Evolutionary conservation across 805 yeast genomes (phyloP), one percentile per base, ranked within the genome.

Genomic region (Yamadazyma endophytica): DNA sequence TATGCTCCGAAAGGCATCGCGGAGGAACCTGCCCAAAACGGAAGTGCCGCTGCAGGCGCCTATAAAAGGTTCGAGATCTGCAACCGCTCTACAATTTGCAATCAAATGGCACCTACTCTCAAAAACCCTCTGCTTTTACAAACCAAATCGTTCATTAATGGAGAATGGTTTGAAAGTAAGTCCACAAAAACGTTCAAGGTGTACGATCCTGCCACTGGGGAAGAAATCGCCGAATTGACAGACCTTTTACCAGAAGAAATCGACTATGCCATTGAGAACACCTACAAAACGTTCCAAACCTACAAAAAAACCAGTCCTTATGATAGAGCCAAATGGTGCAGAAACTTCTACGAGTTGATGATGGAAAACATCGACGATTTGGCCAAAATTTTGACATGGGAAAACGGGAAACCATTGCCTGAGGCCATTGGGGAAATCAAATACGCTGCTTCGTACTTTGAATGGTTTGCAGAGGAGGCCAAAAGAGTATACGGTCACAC

Each of bases 341-440:
- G 78, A 50, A 73, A 68, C 27, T 39, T 76, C 44, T 66, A 55
- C 52, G 54, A 70, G 31, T 51, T 75, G 32, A 75, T 76, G 70
- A 56, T 63, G 17, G 80, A 75, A 36, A 73, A 77, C 43, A 44
- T 56, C 28, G 79, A 75, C 16, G 82, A 77, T 47, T 61, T 77
- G 49, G 82, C 76, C 11, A 68, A 68, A 31, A 59, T 77, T 32
- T 49, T 75, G 25, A 61, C 79, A 17, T 73, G 73, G 74, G 82
- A 77, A 52, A 77, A 76, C 46, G 82, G 82, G 39, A 76, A 76
- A 49, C 61, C 77, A 9, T 50, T 72, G 26, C 50, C 69, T 24
- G 82, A 76, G 43, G 70, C 79, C 6, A 47, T 48, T 8, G 79
- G 79, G 32, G 82, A 77, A 46, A 51, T 75, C 37, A 72, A 65